Evolutionary conservation across 495 filamentous ascomycete genomes (phyloP).

Genomic region (Neurospora sp.): DNA sequence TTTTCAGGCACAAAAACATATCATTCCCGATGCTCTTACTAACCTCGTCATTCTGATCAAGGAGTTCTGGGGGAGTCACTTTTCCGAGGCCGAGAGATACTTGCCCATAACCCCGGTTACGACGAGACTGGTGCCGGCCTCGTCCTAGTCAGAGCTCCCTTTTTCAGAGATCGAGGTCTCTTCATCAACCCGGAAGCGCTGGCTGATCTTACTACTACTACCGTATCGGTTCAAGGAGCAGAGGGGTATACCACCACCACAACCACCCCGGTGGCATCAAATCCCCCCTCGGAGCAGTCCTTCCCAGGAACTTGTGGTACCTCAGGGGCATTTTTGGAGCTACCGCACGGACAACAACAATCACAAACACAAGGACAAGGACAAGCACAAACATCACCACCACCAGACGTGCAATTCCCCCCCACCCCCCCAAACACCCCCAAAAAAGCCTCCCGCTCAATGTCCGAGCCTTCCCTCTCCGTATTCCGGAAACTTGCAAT

Average conservation of each 20-base stretch:
- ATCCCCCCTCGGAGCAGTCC: neutral
- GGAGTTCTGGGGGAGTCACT: neutral
- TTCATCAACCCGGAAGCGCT: neutral
- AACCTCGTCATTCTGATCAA: neutral
- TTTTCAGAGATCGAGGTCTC: neutral
- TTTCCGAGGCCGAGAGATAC: conserved; percentile 1
- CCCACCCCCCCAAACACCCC: neutral
- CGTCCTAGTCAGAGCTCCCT: conserved; percentile 2
- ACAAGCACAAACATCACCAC: neutral
- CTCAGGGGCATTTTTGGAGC: neutral
- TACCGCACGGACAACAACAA: neutral
- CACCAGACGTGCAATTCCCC: neutral
- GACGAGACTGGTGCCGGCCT: neutral
- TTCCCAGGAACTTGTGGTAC: neutral
- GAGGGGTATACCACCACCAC: neutral
- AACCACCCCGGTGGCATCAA: neutral
- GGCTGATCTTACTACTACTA: neutral
- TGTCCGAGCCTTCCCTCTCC: neutral
- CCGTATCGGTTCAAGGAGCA: neutral
- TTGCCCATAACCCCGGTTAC: neutral
- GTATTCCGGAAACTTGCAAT: neutral
- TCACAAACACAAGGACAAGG: neutral
- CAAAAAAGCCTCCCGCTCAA: neutral
- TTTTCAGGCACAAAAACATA: neutral
- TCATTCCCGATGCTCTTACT: neutral